phyloP scores from a whole-genome alignment of 2,329 filamentous ascomycete species.

The Knufia fluminis region DNA sequence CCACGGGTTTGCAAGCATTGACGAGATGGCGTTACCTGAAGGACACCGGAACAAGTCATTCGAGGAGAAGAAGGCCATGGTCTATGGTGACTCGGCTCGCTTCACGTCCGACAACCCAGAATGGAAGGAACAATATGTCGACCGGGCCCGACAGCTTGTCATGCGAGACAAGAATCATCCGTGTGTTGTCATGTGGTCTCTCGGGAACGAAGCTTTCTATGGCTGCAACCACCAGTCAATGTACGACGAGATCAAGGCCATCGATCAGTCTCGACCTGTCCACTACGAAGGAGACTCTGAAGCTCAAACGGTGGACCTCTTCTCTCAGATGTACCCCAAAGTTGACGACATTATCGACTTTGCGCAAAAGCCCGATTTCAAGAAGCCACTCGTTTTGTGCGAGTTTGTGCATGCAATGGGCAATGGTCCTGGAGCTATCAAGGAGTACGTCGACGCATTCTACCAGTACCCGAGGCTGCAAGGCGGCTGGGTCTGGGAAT shows the following conservation, averaged over 20 bases:
- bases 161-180: constrained; percentile 62
- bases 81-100: constrained; percentile 15
- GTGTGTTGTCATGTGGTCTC: constrained; percentile 62
- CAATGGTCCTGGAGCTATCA: constrained; percentile 60
- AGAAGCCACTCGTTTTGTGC: constrained; percentile 36
- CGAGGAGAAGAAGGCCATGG: constrained; percentile 4
- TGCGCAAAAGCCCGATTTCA: constrained; percentile 42
- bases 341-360: constrained; percentile 31
- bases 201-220: constrained; percentile 67
- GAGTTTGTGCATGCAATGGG: constrained; percentile 59
- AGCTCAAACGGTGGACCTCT: constrained; percentile 55
- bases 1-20: constrained; percentile 25
- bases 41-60: neutral
- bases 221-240: constrained; percentile 59
- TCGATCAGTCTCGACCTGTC: constrained; percentile 51
- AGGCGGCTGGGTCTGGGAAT: constrained; percentile 60
- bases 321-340: constrained; percentile 57
- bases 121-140: constrained; percentile 53
- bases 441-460: constrained; percentile 60
- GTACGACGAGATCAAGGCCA: constrained; percentile 51
- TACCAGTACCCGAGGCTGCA: constrained; percentile 52
- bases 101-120: constrained; percentile 27
- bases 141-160: constrained; percentile 56
- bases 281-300: constrained; percentile 59
- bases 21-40: neutral